Percentiles rank a stretch among this genome's conserved stretches.
These are phyloP conservation scores for Aspergillus ustus DNA, from an alignment of 2,329 filamentous ascomycete species.

Conservation along the genomic window DNA sequence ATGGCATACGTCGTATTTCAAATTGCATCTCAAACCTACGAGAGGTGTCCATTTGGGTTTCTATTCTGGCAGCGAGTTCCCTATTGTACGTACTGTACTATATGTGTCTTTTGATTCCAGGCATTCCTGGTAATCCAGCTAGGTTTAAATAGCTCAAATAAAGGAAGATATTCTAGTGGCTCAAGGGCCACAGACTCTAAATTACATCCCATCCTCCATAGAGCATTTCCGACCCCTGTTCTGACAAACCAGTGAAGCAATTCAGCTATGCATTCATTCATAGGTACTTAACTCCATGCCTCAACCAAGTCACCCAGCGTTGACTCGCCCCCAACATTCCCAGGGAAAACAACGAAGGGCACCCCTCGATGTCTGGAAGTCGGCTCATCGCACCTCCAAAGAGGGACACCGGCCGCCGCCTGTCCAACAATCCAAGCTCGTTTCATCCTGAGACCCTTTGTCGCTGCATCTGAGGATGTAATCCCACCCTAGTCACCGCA, in stretches of 20 bases:
- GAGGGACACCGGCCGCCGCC: conserved; percentile 61
- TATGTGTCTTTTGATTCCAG: conserved; percentile 17
- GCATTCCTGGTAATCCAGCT: conserved; percentile 26
- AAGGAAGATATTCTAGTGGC: conserved; percentile 29
- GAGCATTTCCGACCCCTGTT: not conserved
- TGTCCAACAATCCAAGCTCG: conserved; percentile 61
- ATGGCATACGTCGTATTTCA: not conserved
- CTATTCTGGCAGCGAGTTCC: conserved; percentile 18
- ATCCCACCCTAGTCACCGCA: conserved; percentile 55
- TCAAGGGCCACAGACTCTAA: conserved; percentile 23
- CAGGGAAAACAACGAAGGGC: conserved; percentile 63
- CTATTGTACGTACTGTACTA: conserved; percentile 32
- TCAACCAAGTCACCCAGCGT: conserved; percentile 54
- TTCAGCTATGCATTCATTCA: not conserved
- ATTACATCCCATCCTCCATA: not conserved
- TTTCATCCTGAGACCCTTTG: conserved; percentile 60
- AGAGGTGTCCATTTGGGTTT: conserved; percentile 5
- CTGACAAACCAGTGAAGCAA: not conserved
- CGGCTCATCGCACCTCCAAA: conserved; percentile 63
- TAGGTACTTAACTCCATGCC: conserved; percentile 37
- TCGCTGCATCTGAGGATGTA: conserved; percentile 63
- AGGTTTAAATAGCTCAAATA: conserved; percentile 29
- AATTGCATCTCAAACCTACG: conserved; percentile 5
- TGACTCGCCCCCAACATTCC: conserved; percentile 59
- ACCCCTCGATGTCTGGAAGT: conserved; percentile 56